A percentile compares a stretch with the other conserved stretches of the same genome.
These are phyloP conservation scores for Myrica gale DNA, from an alignment of 306 rosid genomes.

Conservation along the genomic window DNA sequence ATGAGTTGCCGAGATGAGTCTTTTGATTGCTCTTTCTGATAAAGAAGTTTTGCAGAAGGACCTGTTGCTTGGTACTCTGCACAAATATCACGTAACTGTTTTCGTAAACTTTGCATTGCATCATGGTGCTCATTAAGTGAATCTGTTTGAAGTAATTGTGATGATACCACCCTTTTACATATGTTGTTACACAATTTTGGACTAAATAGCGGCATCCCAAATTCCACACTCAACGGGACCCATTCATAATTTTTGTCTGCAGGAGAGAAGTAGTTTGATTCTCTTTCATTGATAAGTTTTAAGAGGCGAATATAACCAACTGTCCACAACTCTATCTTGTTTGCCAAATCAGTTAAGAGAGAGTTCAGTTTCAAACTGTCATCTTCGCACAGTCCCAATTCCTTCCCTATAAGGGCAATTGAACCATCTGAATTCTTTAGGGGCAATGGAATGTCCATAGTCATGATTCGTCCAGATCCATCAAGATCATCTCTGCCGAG, in stretches of 20 bases:
- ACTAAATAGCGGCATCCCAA: constrained; percentile 88
- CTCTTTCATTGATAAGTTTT: constrained; percentile 65
- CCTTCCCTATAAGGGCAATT: constrained; percentile 56
- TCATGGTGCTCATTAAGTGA: constrained; percentile 72
- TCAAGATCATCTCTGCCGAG: constrained; percentile 73
- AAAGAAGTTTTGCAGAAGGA: constrained; percentile 77
- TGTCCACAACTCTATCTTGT: constrained; percentile 67
- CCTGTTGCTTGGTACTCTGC: constrained; percentile 86
- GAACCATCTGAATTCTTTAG: constrained; percentile 80
- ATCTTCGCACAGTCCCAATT: constrained; percentile 59
- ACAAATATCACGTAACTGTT: constrained; percentile 75
- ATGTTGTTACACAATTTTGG: constrained; percentile 71
- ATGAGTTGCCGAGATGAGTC: constrained; percentile 55
- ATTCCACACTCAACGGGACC: constrained; percentile 92
- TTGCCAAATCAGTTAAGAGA: constrained; percentile 57
- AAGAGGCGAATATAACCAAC: constrained; percentile 85
- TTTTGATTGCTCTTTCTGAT: constrained; percentile 72
- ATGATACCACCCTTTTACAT: constrained; percentile 77
- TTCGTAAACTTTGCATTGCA: constrained; percentile 78
- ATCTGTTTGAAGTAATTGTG: constrained; percentile 72
- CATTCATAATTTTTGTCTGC: constrained; percentile 67
- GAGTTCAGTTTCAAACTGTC: constrained; percentile 62
- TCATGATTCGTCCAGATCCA: constrained; percentile 58
- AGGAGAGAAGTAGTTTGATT: constrained; percentile 41
- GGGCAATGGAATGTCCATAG: constrained; percentile 90